Conservation (phyloP, 192 early-diverging fungal genomes). For the Coemansia asiatica region DNA sequence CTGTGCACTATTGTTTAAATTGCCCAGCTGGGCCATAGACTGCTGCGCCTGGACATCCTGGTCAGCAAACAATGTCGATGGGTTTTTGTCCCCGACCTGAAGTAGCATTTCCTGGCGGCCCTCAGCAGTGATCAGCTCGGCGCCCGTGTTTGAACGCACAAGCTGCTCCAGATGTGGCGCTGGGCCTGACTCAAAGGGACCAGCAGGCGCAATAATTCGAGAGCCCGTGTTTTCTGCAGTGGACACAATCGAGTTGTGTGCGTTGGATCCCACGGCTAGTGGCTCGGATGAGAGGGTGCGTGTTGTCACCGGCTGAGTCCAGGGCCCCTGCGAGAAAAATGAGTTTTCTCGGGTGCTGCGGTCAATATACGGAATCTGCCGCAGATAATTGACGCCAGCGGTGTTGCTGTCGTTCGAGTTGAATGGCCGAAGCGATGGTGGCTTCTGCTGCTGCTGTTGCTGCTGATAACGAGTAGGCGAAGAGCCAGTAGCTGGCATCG, state of each 20-base stretch:
- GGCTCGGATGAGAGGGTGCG: slow-evolving; percentile 8
- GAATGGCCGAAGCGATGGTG: neutral
- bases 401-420: slow-evolving; percentile 1
- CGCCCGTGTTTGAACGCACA: slow-evolving; percentile 37
- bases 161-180: slow-evolving; percentile 26
- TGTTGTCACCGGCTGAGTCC: slow-evolving; percentile 38
- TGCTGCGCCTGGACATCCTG: neutral
- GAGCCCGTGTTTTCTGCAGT: neutral
- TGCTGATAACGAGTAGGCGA: neutral
- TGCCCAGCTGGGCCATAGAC: neutral
- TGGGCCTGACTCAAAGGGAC: neutral
- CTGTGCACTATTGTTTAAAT: slow-evolving; percentile 8
- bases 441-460: neutral
- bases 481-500: neutral
- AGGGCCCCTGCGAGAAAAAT: slow-evolving; percentile 47
- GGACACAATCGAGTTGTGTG: neutral
- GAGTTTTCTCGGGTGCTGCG: slow-evolving; percentile 44
- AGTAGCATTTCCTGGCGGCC: slow-evolving; percentile 29
- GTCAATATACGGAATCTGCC: slow-evolving; percentile 50
- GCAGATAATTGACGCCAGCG: slow-evolving; percentile 24
- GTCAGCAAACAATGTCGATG: slow-evolving; percentile 15
- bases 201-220: neutral
- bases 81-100: slow-evolving; percentile 8
- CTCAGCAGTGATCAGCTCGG: slow-evolving; percentile 19
- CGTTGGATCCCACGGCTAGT: neutral